Percentiles rank a stretch among this genome's conserved stretches.
phyloP scores from a whole-genome alignment of 768 basidiomycete genomes.

The Trametes cubensis region DNA sequence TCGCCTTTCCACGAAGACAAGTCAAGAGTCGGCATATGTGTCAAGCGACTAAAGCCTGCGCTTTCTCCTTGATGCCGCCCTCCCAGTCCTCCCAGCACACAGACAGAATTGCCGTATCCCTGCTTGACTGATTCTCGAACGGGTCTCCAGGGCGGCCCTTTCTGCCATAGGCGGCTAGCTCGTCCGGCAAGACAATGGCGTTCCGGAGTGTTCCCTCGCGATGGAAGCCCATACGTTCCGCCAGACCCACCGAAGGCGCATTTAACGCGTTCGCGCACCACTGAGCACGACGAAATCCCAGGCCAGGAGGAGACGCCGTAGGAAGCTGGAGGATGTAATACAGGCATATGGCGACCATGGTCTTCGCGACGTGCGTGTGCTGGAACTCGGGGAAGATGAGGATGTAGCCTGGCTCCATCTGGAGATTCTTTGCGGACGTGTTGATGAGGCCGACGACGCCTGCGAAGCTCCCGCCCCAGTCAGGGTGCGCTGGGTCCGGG shows the following conservation, averaged over 20 bases:
- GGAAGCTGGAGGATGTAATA: conserved; percentile 32
- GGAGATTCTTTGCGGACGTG: conserved; percentile 33
- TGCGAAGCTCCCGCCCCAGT: conserved; percentile 40
- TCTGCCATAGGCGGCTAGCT: conserved; percentile 27
- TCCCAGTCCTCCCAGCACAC: conserved; percentile 70
- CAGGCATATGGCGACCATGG: conserved; percentile 41
- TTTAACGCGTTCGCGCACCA: conserved; percentile 49
- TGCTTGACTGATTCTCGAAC: not conserved
- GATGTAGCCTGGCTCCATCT: conserved; percentile 44
- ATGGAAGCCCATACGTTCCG: conserved; percentile 50
- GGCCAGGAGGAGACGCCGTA: conserved; percentile 32
- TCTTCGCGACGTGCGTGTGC: conserved; percentile 46
- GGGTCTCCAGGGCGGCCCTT: conserved; percentile 31
- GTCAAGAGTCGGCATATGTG: not conserved
- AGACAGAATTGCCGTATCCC: conserved; percentile 49
- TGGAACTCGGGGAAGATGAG: conserved; percentile 43
- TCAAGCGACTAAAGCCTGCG: conserved; percentile 26
- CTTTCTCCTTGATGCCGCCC: conserved; percentile 35
- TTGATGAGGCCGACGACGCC: conserved; percentile 44
- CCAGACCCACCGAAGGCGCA: conserved; percentile 40
- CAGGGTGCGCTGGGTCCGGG: conserved; percentile 32
- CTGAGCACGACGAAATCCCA: conserved; percentile 51
- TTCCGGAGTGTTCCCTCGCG: conserved; percentile 46
- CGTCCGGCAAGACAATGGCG: conserved; percentile 38
- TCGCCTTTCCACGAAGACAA: too few species aligned